Percentiles rank a stretch among this genome's conserved stretches.
These are phyloP conservation scores for Haplosporangium gracile DNA, from an alignment of 192 early-diverging fungal species.

Conservation along the genomic window DNA sequence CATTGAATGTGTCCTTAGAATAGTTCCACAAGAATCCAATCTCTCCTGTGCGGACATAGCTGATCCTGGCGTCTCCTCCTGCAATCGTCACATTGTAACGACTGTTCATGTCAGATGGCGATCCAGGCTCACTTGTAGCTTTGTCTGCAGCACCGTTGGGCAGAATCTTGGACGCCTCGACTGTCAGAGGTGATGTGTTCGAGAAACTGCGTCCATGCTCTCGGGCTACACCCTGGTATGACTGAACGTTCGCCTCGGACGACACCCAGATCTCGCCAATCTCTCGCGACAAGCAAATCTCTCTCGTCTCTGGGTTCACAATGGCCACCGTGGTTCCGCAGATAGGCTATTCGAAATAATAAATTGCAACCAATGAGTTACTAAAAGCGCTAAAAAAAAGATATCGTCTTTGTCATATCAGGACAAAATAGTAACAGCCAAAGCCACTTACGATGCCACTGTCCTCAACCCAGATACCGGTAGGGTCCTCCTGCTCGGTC, in stretches of 20 bases:
- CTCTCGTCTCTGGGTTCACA: constrained; percentile 81
- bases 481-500: constrained; percentile 63
- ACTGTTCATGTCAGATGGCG: constrained; percentile 47
- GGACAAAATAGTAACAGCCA: no score
- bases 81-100: constrained; percentile 67
- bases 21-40: constrained; percentile 87
- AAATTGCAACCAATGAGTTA: background rate
- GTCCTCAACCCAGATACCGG: constrained; percentile 73
- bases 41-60: constrained; percentile 86
- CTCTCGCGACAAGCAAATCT: constrained; percentile 74
- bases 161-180: constrained; percentile 34
- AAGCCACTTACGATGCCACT: constrained; percentile 69
- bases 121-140: constrained; percentile 16
- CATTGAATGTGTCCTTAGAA: constrained; percentile 62
- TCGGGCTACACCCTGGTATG: constrained; percentile 57
- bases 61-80: constrained; percentile 67
- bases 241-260: constrained; percentile 68
- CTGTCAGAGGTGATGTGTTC: constrained; percentile 38
- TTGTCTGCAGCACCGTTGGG: constrained; percentile 6
- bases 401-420: background rate
- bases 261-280: constrained; percentile 93
- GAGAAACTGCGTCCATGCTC: constrained; percentile 44
- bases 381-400: background rate
- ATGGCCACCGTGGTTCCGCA: constrained; percentile 83
- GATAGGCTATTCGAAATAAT: constrained; percentile 30